Base-by-base conservation (phyloP, 2,329 filamentous ascomycete species). In the Fusarium multiceps region DNA sequence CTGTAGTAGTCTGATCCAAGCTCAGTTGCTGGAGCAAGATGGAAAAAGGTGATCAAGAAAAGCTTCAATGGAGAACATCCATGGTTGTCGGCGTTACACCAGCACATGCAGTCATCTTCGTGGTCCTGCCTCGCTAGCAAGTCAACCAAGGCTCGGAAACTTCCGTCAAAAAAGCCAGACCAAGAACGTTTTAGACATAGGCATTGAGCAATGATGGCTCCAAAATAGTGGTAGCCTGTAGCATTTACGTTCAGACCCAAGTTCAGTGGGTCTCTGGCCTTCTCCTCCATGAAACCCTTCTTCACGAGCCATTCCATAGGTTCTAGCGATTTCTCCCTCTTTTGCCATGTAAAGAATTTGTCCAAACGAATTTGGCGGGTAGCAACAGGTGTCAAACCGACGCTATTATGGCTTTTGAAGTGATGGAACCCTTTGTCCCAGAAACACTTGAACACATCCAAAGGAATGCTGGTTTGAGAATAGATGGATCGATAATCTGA, bases 341-440 rank as follows among this genome's bases (percentile, higher is more conserved):
- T n/a, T n/a, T n/a, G n/a, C n/a, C n/a, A n/a, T n/a, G n/a, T n/a
- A n/a, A n/a, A n/a, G n/a, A n/a, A n/a, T n/a, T n/a, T n/a, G n/a
- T 4, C 2, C 3, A 27, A 27, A 3, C 25, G 3, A 3, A 0
- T n/a, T n/a, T n/a, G n/a, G n/a, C n/a, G n/a, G n/a, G 3, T 5
- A 40, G 37, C 37, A 2, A 13, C 9, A 3, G 53, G 53, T 2
- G 23, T 20, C 2, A 46, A 6, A 1, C 53, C 53, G 2, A 40
- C n/a, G n/a, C n/a, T n/a, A n/a, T 48, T n/a, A 12, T 18, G 9
- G 4, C 16, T 4, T 4, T 18, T n/a, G 2, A 47, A 11, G 14
- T 47, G 18, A 8, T 3, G 13, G 3, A 55, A 55, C 5, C 53
- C 53, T 6, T n/a, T 5, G 14, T 12, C 8, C 27, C 28, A 47